A percentile compares a stretch with the other conserved stretches of the same genome.
Conservation (phyloP, 1,284 basidiomycete genomes). For the Heterobasidion irregulare region DNA sequence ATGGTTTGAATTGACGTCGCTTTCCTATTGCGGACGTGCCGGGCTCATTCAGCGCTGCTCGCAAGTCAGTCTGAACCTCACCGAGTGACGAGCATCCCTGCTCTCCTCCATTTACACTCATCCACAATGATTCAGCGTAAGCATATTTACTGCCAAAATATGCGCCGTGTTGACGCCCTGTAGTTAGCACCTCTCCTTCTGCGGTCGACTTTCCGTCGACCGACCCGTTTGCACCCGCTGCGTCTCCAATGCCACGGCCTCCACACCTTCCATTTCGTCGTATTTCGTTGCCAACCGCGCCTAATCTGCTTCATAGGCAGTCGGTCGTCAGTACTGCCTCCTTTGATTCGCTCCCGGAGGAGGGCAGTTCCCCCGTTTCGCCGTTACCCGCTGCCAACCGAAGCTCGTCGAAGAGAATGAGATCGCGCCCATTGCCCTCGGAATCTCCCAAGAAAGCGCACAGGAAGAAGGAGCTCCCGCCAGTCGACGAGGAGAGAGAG, state of each 20-base stretch:
- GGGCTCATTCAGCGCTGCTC: neutral
- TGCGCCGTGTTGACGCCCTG: neutral
- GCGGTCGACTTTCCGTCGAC: slow-evolving; percentile 9
- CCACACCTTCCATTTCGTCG: slow-evolving; percentile 62
- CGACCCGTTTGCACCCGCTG: slow-evolving; percentile 1
- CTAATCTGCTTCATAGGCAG: slow-evolving; percentile 42
- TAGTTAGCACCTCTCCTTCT: neutral
- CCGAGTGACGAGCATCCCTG: neutral
- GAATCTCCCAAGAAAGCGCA: slow-evolving; percentile 18
- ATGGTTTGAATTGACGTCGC: too few relatives aligned
- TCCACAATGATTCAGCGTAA: neutral
- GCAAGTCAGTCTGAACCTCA: too few relatives aligned
- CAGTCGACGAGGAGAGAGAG: slow-evolving; percentile 24
- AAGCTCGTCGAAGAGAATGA: slow-evolving; percentile 12
- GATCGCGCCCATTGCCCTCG: slow-evolving; percentile 19
- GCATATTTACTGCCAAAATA: neutral
- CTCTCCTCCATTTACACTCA: neutral
- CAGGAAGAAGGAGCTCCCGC: slow-evolving; percentile 21
- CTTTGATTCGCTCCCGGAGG: slow-evolving; percentile 59
- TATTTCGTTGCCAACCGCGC: slow-evolving; percentile 63
- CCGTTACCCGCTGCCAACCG: slow-evolving; percentile 5
- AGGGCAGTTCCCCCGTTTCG: slow-evolving; percentile 14
- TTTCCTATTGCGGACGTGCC: neutral
- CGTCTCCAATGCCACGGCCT: slow-evolving; percentile 16
- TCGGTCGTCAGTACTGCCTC: slow-evolving; percentile 63